These are phyloP conservation scores for Davidsoniella virescens DNA, from an alignment of 2,329 filamentous ascomycete genomes.

Conservation along the genomic window DNA sequence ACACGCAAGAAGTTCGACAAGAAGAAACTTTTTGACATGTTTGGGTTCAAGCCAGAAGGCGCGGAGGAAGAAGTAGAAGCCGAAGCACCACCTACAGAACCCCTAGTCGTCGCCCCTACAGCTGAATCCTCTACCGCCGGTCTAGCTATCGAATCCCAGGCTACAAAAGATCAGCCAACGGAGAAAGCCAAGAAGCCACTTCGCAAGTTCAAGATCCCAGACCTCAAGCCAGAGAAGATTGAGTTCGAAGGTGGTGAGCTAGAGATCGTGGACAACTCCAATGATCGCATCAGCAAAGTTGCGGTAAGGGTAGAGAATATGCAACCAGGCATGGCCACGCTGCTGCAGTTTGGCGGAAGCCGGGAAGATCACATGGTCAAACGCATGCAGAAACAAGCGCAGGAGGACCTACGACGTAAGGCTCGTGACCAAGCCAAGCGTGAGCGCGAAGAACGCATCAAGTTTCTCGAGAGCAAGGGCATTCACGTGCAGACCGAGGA, in stretches of 20 bases:
- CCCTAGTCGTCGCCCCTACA: slow-evolving; percentile 15
- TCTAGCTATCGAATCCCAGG: slow-evolving; percentile 2
- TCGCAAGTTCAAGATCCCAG: slow-evolving; percentile 18
- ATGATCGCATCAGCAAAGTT: slow-evolving; percentile 15
- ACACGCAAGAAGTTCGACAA: slow-evolving; percentile 86
- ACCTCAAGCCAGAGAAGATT: slow-evolving; percentile 16
- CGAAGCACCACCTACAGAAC: slow-evolving; percentile 15
- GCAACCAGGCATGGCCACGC: slow-evolving; percentile 45
- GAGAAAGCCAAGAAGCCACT: slow-evolving; percentile 10
- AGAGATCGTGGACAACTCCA: slow-evolving; percentile 41
- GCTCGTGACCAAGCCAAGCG: slow-evolving; percentile 65
- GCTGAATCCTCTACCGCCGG: not conserved
- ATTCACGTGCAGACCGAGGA: slow-evolving; percentile 70
- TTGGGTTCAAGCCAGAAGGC: slow-evolving; percentile 49
- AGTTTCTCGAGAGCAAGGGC: slow-evolving; percentile 62
- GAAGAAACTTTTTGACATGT: slow-evolving; percentile 63
- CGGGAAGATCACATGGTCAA: slow-evolving; percentile 21
- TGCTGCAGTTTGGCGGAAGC: slow-evolving; percentile 16
- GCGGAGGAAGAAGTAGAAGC: slow-evolving; percentile 17
- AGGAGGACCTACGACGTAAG: slow-evolving; percentile 48
- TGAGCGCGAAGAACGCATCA: slow-evolving; percentile 62
- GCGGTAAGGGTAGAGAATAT: slow-evolving; percentile 14
- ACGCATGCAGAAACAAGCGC: slow-evolving; percentile 37
- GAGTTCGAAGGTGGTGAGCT: slow-evolving; percentile 38
- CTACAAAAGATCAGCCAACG: slow-evolving; percentile 16